Evolutionary conservation across 306 rosid species (phyloP).

Genomic region (Acacia melanoxylon): DNA sequence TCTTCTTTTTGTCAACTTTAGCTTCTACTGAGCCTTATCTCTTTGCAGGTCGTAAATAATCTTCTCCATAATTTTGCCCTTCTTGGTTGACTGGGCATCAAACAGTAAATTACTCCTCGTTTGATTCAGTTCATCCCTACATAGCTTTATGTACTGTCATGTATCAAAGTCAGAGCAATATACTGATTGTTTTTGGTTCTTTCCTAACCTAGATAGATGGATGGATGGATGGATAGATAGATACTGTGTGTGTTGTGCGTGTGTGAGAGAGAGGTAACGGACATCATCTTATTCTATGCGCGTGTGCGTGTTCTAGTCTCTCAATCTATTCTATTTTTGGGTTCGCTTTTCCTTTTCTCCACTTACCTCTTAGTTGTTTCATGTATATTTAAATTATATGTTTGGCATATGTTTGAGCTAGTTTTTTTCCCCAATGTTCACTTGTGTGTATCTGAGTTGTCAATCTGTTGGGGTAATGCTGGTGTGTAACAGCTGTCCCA

Average conservation of each 20-base stretch:
- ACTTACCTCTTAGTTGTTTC: neutral
- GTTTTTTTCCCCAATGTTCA: neutral
- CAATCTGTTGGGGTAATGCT: neutral
- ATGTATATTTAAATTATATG: neutral
- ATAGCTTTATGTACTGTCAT: neutral
- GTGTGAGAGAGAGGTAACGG: neutral
- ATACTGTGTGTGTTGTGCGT: too few relatives aligned
- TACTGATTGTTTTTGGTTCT: neutral
- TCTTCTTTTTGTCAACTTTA: conserved; percentile 12
- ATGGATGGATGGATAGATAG: too few relatives aligned
- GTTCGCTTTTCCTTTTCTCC: neutral
- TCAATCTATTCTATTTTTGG: neutral
- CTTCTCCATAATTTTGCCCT: neutral
- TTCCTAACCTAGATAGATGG: neutral
- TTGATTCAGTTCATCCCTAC: neutral
- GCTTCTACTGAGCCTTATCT: neutral
- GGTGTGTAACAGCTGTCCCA: neutral
- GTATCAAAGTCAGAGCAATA: neutral
- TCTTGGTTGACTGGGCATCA: neutral
- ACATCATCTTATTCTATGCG: neutral
- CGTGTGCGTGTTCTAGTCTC: neutral
- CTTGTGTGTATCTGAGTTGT: neutral
- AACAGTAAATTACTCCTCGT: neutral
- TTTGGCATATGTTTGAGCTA: neutral
- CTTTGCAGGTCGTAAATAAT: neutral